Conservation (phyloP, 495 filamentous ascomycete genomes). For the Penicillium salamii region DNA sequence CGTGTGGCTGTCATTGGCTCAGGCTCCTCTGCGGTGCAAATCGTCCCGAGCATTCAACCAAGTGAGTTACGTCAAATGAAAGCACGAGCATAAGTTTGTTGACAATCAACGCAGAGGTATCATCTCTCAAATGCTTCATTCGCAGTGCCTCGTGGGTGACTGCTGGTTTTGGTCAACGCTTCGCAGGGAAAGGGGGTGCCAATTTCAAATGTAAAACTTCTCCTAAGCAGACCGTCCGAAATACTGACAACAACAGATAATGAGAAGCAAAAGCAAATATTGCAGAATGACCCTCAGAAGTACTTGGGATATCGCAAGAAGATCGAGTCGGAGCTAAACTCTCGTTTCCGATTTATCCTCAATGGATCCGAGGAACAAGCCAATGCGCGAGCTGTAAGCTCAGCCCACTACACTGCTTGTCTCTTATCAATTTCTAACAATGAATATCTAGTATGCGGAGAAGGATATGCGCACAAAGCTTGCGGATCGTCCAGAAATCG, state of each 20-base stretch:
- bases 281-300: constrained; percentile 17
- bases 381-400: constrained; percentile 1
- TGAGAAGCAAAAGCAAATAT: constrained; percentile 27
- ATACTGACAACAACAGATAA: constrained; percentile 20
- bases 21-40: constrained; percentile 47
- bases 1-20: constrained; percentile 47
- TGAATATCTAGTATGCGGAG: not conserved
- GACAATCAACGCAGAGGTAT: constrained; percentile 1
- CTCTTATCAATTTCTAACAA: not conserved
- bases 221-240: not conserved
- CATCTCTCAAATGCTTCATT: constrained; percentile 20
- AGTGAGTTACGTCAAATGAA: not conserved
- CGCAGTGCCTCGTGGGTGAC: constrained; percentile 20
- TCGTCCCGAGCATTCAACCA: constrained; percentile 49
- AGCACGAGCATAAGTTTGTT: not conserved
- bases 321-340: constrained; percentile 39
- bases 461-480: constrained; percentile 5
- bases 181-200: constrained; percentile 11
- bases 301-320: constrained; percentile 35
- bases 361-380: constrained; percentile 4
- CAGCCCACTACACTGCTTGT: not conserved
- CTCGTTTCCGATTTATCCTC: constrained; percentile 27
- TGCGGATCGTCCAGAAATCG: not conserved
- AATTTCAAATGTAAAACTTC: constrained; percentile 12
- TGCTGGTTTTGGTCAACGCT: constrained; percentile 8